phyloP scores from a whole-genome alignment of 371 early-diverging fungal species.

The Smittium culicis region DNA sequence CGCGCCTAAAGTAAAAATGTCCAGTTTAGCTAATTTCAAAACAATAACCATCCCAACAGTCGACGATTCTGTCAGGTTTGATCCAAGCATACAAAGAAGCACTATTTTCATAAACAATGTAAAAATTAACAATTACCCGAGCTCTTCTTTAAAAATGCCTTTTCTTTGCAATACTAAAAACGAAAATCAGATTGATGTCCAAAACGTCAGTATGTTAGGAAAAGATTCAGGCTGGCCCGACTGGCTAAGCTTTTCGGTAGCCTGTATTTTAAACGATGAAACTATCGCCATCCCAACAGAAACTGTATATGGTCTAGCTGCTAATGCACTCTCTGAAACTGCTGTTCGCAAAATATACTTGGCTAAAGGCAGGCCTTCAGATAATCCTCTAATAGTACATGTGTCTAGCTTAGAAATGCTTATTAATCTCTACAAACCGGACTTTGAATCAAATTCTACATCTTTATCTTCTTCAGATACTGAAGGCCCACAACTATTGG shows the following conservation, averaged over 20 bases:
- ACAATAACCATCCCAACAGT: neutral
- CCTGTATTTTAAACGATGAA: neutral
- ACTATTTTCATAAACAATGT: neutral
- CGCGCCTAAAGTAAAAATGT: too few relatives aligned
- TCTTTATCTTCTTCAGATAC: slow-evolving; percentile 15
- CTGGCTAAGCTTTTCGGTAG: slow-evolving; percentile 2
- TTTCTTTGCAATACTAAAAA: neutral
- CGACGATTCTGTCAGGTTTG: neutral
- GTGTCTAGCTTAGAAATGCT: slow-evolving; percentile 88
- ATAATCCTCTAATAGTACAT: slow-evolving; percentile 98
- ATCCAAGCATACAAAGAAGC: neutral
- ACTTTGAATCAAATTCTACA: slow-evolving; percentile 32
- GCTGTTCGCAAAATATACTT: slow-evolving; percentile 75
- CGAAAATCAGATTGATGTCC: neutral
- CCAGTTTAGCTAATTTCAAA: too few relatives aligned
- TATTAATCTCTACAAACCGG: slow-evolving; percentile 33
- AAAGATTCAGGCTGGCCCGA: neutral
- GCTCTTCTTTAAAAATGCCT: neutral
- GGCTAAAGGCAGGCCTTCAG: slow-evolving; percentile 90
- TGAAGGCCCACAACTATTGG: slow-evolving; percentile 17
- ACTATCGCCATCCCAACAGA: slow-evolving; percentile 96
- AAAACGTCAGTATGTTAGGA: neutral
- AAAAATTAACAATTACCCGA: neutral
- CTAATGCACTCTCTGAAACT: slow-evolving; percentile 59
- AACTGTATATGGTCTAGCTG: slow-evolving; percentile 98